Evolutionary conservation across 1,139 yeast genomes (phyloP), one percentile per base, ranked within the genome.

Genomic region (Pichia sp.): DNA sequence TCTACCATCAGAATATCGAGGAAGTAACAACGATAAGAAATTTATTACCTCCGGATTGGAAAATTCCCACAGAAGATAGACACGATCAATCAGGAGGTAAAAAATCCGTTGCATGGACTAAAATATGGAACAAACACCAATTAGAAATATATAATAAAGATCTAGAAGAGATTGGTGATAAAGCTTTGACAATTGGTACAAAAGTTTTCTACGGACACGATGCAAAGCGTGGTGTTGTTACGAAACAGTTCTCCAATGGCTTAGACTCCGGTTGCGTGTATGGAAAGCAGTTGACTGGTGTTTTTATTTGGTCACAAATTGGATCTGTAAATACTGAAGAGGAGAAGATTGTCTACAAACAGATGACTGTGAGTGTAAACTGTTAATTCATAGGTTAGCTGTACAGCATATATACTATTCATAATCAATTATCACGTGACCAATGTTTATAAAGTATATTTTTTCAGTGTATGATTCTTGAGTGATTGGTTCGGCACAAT

Each of bases 181-280:
- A 57, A 8, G 53, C 54, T 2, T 50, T 63, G 1, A 60, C 65
- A 0, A 36, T 64, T 38, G 71, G 80, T 13, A 61, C 64, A 44
- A 79, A 80, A n/a, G 92, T 90, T 1, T 83, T 81, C 64, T 92
- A 92, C 67, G 98, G 98, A 0, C 98, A 92, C 66, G 95, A 88
- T 68, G 95, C 97, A 3, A 76, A 82, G 54, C 74, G 84, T 55
- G 97, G 97, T 0, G 76, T 92, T 49, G 82, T 80, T 55, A 61
- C 85, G 51, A 78, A 80, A 60, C 77, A 79, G 58, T 89, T 75
- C 68, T 77, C 96, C 4, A 82, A 79, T 63, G 98, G 97, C 0
- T 72, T 92, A 45, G 98, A 92, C 67, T 75, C 89, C 10, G 88
- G 88, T 1, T 92, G 98, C 71, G 87, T 83, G 59, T 78, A 80